phyloP scores from a whole-genome alignment of 2,329 filamentous ascomycete genomes.

The Diplodia scrobiculata region DNA sequence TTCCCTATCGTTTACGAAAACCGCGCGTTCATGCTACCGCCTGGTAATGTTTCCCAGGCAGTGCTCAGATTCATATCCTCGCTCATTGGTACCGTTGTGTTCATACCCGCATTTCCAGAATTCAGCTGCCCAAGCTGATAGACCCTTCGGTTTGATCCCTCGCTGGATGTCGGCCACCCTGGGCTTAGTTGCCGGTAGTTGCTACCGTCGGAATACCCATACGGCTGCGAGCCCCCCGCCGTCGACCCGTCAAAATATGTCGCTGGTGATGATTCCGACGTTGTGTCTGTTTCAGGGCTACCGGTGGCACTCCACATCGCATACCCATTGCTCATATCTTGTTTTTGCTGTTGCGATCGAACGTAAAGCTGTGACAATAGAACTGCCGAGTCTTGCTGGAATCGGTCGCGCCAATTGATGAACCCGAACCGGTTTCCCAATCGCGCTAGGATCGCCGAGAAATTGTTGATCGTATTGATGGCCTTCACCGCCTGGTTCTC shows the following conservation, averaged over 20 bases:
- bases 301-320: slow-evolving; percentile 9
- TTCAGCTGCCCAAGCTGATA: slow-evolving; percentile 15
- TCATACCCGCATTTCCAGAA: slow-evolving; percentile 5
- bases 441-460: slow-evolving; percentile 49
- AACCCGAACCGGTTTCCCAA: slow-evolving; percentile 55
- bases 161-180: slow-evolving; percentile 4
- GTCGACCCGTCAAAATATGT: slow-evolving; percentile 18
- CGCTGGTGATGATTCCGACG: slow-evolving; percentile 20
- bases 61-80: slow-evolving; percentile 28
- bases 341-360: slow-evolving; percentile 33
- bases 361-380: slow-evolving; percentile 49
- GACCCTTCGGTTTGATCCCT: slow-evolving; percentile 17
- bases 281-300: slow-evolving; percentile 1
- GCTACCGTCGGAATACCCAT: slow-evolving; percentile 8
- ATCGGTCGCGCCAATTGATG: slow-evolving; percentile 54
- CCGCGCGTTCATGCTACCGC: slow-evolving; percentile 31
- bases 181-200: slow-evolving; percentile 18
- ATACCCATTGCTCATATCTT: slow-evolving; percentile 1
- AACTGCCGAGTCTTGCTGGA: slow-evolving; percentile 49
- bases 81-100: neutral
- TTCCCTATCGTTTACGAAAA: slow-evolving; percentile 24
- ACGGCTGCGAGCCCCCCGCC: slow-evolving; percentile 9
- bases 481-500: slow-evolving; percentile 47
- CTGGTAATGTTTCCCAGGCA: slow-evolving; percentile 32
- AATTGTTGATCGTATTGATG: slow-evolving; percentile 52